These are phyloP conservation scores for Colletotrichum neosansevieriae DNA, from an alignment of 2,329 filamentous ascomycete species.

Conservation along the genomic window DNA sequence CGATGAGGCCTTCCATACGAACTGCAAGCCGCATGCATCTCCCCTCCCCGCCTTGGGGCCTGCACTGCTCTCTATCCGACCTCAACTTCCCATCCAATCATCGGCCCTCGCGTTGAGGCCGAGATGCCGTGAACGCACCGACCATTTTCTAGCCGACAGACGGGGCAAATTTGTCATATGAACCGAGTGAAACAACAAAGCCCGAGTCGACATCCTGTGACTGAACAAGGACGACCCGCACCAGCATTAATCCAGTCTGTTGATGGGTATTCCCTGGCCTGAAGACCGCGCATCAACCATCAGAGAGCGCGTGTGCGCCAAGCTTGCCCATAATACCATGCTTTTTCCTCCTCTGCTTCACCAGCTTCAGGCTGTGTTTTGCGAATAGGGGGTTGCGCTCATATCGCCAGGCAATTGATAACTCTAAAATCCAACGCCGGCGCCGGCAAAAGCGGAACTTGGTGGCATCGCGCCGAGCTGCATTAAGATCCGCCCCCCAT, in stretches of 20 bases:
- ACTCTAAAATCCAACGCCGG: constrained; percentile 25
- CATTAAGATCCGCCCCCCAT: constrained; percentile 27
- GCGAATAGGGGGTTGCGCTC: constrained; percentile 1
- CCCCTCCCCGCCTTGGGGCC: neutral
- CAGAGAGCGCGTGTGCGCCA: constrained; percentile 10
- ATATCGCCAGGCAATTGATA: constrained; percentile 4
- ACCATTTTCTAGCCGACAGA: neutral
- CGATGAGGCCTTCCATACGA: neutral
- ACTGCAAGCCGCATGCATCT: neutral
- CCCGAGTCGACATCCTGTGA: constrained; percentile 24
- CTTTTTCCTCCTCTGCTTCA: neutral
- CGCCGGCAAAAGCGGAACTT: neutral
- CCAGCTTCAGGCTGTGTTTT: constrained; percentile 17
- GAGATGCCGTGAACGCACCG: constrained; percentile 27
- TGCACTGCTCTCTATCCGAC: neutral
- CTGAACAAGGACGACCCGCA: constrained; percentile 18
- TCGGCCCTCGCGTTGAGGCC: constrained; percentile 26
- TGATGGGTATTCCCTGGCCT: constrained; percentile 21
- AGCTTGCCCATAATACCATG: neutral
- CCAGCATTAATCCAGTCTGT: neutral
- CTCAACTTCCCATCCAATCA: constrained; percentile 22
- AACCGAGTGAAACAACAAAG: constrained; percentile 31
- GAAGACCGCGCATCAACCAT: constrained; percentile 16
- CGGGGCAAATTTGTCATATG: constrained; percentile 23
- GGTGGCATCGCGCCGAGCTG: neutral